Evolutionary conservation across 1,139 yeast species (phyloP).

Genomic region (Taphrina communis): DNA sequence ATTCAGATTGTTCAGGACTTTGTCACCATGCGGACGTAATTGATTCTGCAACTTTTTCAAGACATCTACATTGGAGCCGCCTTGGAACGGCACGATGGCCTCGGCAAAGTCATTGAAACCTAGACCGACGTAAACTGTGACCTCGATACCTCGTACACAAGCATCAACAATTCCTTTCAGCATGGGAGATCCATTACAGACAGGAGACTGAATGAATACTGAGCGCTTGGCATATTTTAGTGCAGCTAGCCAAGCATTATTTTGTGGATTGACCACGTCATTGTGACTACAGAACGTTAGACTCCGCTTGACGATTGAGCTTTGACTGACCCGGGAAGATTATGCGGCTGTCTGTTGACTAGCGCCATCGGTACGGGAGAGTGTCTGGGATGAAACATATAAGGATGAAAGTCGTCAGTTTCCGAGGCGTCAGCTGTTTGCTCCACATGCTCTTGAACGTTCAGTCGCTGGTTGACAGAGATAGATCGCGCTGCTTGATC

Average conservation of each 20-base stretch:
- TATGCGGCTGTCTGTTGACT: conserved; percentile 30
- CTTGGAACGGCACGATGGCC: conserved; percentile 25
- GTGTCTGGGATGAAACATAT: conserved; percentile 26
- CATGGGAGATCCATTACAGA: conserved; percentile 25
- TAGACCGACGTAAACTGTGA: conserved; percentile 27
- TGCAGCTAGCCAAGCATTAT: conserved; percentile 33
- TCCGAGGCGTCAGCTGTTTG: conserved; percentile 7
- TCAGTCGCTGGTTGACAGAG: conserved; percentile 15
- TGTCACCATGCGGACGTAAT: conserved; percentile 7
- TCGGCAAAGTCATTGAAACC: conserved; percentile 33
- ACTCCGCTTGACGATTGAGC: background rate
- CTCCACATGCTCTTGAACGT: conserved; percentile 22
- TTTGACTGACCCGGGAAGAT: conserved; percentile 11
- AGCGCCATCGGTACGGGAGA: conserved; percentile 27
- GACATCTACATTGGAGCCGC: conserved; percentile 27
- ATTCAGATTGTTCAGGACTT: background rate
- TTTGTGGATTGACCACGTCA: conserved; percentile 31
- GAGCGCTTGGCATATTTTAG: conserved; percentile 24
- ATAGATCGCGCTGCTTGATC: conserved; percentile 9
- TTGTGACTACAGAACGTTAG: background rate
- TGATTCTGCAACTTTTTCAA: conserved; percentile 20
- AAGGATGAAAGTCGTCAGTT: conserved; percentile 28
- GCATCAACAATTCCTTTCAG: conserved; percentile 14
- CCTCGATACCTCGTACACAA: conserved; percentile 22
- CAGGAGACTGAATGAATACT: conserved; percentile 32